Evolutionary conservation across 2,329 filamentous ascomycete genomes (phyloP), one percentile per base, ranked within the genome.

Genomic region (Bipolaris gigantea): DNA sequence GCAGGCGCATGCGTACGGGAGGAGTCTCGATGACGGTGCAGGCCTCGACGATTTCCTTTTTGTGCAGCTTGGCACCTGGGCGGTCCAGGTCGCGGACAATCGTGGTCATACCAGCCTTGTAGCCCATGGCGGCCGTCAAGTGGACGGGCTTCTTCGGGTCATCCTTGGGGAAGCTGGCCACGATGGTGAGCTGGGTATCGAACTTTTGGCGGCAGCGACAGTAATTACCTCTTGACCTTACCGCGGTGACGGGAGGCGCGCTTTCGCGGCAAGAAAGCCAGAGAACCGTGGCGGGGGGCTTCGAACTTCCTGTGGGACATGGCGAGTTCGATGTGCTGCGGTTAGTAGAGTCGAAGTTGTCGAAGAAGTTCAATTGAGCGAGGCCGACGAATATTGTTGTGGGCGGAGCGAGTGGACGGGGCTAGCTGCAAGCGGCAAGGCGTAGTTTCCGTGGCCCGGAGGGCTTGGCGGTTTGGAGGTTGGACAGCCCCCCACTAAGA

Each of bases 61-160:
- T 97, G 90, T 99, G 92, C 81, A 94, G 87, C 88, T 99, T 99
- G 75, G 94, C 94, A 81, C 94, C 94, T 69, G 94, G 94, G 81
- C 94, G 90, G 87, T 99, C 94, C 80, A 97, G 87, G 81, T 97
- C 93, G 82, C 94, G 93, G 79, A 99, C 94, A 81, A 97, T 94
- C 75, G 94, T 99, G 80, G 92, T 97, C 94, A 99, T 99, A 80
- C 94, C 94, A 79, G 94, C 94, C 91, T 99, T 99, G 89, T 99
- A 99, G 80, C 94, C 94, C 88, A 97, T 92, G 76, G 91, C 83
- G 76, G 94, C 94, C 65, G 94, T 99, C 75, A 99, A 87, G 86
- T 99, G 94, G 80, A 97, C 91, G 75, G 92, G 90, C 89, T 97
- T 96, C 90, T 97, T 97, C 77, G 92, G 84, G 86, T 99, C 92